These are phyloP conservation scores for Friedmanniomyces simplex DNA, from an alignment of 495 filamentous ascomycete genomes.

Conservation along the genomic window DNA sequence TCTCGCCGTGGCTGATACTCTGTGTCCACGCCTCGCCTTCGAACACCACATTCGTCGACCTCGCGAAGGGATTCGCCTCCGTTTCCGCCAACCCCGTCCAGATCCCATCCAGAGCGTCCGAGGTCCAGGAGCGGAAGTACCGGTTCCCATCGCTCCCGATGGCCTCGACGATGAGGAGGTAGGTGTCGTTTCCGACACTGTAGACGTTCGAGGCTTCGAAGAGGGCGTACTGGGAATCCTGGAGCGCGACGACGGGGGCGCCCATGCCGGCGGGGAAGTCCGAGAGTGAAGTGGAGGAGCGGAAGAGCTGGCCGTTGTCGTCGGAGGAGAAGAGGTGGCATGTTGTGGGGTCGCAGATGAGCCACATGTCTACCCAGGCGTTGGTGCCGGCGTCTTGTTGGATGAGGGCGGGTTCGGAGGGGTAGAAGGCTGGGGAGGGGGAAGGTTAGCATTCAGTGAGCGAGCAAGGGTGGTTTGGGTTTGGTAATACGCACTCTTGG, in stretches of 20 bases:
- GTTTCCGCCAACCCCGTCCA: conserved; percentile 21
- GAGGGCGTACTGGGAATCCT: conserved; percentile 21
- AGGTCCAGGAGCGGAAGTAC: conserved; percentile 26
- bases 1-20: conserved; percentile 26
- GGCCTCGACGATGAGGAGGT: conserved; percentile 26
- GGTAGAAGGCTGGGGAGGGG: not conserved
- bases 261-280: conserved; percentile 23
- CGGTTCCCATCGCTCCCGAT: conserved; percentile 20
- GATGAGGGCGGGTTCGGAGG: conserved; percentile 14
- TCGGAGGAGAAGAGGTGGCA: conserved; percentile 26
- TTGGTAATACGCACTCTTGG: conserved; percentile 19
- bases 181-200: conserved; percentile 13
- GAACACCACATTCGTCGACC: conserved; percentile 21
- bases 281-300: conserved; percentile 19
- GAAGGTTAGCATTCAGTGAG: too few species aligned
- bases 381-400: conserved; percentile 17
- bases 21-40: conserved; percentile 22
- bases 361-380: conserved; percentile 26
- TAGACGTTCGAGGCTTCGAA: conserved; percentile 27
- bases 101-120: conserved; percentile 13
- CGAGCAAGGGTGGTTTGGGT: too few species aligned
- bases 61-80: conserved; percentile 23
- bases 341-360: conserved; percentile 22
- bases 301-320: conserved; percentile 25
- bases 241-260: conserved; percentile 17